Conservation (phyloP, 306 rosid species). For the Vachellia collinsii region DNA sequence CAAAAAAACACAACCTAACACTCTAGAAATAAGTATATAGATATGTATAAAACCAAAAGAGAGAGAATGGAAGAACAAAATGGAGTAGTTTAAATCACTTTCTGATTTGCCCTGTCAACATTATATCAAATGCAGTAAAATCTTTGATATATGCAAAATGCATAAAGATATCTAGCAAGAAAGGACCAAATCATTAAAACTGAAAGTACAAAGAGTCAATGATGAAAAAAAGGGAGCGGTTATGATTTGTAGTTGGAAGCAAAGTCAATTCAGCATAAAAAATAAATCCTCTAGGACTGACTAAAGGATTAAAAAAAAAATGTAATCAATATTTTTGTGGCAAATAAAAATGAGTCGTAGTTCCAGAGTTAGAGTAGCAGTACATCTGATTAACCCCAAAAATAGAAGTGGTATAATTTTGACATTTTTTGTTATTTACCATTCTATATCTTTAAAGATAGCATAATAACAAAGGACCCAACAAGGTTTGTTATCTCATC, state of each 20-base stretch:
- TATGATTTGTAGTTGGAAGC: background rate
- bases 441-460: background rate
- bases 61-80: background rate
- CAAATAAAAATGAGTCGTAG: background rate
- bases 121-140: constrained; percentile 2
- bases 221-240: background rate
- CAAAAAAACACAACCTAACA: background rate
- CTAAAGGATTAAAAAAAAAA: background rate
- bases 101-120: background rate
- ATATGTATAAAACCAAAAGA: background rate
- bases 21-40: constrained; percentile 6
- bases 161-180: background rate
- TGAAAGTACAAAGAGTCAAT: constrained; percentile 4
- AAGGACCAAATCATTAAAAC: constrained; percentile 3
- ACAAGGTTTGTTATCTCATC: background rate
- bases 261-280: background rate
- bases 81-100: background rate
- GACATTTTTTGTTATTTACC: background rate
- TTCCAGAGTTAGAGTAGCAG: background rate
- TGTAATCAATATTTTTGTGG: background rate
- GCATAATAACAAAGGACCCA: background rate
- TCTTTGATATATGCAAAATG: constrained; percentile 5
- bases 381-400: background rate
- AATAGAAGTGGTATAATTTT: background rate
- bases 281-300: background rate